Evolutionary conservation across 805 yeast genomes (phyloP).

Genomic region (Yamadazyma sp.): DNA sequence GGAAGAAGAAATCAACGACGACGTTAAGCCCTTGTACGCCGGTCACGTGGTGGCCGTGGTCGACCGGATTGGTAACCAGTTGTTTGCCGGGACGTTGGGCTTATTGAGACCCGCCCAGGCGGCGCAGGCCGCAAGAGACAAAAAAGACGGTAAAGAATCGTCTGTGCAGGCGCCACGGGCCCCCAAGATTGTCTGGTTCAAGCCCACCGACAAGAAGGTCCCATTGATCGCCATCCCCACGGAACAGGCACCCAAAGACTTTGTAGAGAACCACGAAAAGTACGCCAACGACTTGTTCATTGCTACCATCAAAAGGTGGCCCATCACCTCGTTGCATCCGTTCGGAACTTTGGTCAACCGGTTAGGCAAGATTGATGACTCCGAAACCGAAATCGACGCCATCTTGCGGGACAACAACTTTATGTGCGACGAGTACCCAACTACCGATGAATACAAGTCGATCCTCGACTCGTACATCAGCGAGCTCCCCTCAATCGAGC

Average conservation of each 20-base stretch:
- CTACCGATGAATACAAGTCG: constrained; percentile 23
- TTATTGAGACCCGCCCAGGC: constrained; percentile 94
- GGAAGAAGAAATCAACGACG: constrained; percentile 94
- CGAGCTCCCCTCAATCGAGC: constrained; percentile 43
- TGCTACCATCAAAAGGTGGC: constrained; percentile 98
- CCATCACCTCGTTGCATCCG: constrained; percentile 97
- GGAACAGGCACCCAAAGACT: constrained; percentile 95
- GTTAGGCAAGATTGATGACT: constrained; percentile 77
- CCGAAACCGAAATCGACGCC: constrained; percentile 79
- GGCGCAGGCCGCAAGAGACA: constrained; percentile 71
- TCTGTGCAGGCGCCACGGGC: constrained; percentile 47
- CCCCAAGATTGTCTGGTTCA: constrained; percentile 98
- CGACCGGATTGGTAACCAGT: constrained; percentile 95
- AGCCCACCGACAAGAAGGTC: constrained; percentile 96
- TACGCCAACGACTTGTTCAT: constrained; percentile 83
- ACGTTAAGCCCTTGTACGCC: constrained; percentile 89
- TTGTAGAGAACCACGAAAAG: constrained; percentile 85
- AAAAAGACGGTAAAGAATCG: constrained; percentile 46
- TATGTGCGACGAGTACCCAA: constrained; percentile 76
- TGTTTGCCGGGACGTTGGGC: constrained; percentile 92
- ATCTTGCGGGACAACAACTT: constrained; percentile 86
- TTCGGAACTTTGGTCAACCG: constrained; percentile 91
- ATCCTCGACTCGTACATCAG: constrained; percentile 16
- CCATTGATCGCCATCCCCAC: constrained; percentile 98
- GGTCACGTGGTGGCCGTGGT: constrained; percentile 98